Conservation (phyloP, 75 land plant genomes). For the Picea sitchensis region DNA sequence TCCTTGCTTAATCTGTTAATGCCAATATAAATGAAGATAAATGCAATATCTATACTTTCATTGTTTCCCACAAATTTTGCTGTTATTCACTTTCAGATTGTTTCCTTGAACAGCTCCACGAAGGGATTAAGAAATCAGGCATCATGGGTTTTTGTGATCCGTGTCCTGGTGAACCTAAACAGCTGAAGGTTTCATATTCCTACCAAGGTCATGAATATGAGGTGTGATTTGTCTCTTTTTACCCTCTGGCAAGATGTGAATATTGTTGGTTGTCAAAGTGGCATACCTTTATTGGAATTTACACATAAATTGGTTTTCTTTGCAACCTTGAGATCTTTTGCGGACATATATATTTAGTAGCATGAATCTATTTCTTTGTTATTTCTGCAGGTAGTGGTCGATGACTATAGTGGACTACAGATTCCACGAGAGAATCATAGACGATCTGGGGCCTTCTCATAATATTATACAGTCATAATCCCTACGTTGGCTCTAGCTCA, state of each 20-base stretch:
- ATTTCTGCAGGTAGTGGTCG: conserved; percentile 44
- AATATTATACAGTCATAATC: too few species aligned
- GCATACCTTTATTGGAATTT: background rate
- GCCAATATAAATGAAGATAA: background rate
- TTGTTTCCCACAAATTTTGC: background rate
- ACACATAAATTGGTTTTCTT: background rate
- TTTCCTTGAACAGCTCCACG: conserved; percentile 62
- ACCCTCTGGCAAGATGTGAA: background rate
- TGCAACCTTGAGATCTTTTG: background rate
- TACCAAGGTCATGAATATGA: conserved; percentile 44
- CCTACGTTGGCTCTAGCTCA: too few species aligned
- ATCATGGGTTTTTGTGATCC: conserved; percentile 99
- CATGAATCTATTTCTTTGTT: background rate
- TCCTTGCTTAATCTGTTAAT: background rate
- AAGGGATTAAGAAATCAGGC: conserved; percentile 93
- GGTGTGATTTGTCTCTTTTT: conserved; percentile 29
- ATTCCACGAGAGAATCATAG: conserved; percentile 40
- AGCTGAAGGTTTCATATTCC: conserved; percentile 65
- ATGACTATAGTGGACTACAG: conserved; percentile 43
- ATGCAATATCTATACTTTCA: background rate
- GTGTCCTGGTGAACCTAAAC: conserved; percentile 92
- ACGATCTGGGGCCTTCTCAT: background rate
- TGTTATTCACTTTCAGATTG: background rate
- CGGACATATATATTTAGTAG: background rate
- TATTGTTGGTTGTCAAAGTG: background rate